Conservation (phyloP, 1,284 basidiomycete genomes). For the Thelephora terrestris region DNA sequence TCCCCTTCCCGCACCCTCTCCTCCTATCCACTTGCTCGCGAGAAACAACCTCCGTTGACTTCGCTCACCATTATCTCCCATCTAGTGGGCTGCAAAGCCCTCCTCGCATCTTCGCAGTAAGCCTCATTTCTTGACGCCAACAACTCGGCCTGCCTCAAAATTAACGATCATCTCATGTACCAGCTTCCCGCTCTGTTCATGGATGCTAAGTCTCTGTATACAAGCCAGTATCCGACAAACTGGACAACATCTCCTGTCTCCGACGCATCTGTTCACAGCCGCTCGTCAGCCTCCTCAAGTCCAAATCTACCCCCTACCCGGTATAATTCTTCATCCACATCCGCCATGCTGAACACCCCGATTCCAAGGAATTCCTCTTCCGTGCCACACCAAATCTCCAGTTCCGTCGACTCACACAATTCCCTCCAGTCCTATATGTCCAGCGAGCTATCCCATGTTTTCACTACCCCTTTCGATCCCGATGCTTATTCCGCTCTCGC, state of each 20-base stretch:
- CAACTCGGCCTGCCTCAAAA: background rate
- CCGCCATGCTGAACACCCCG: slow-evolving; percentile 9
- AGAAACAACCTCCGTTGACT: background rate
- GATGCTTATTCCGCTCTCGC: slow-evolving; percentile 47
- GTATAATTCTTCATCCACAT: slow-evolving; percentile 5
- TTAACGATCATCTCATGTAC: no score
- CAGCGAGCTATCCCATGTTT: slow-evolving; percentile 45
- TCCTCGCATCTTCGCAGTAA: slow-evolving; percentile 5
- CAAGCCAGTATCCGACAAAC: no score
- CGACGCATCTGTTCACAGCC: no score
- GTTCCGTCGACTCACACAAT: slow-evolving; percentile 17
- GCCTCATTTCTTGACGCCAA: slow-evolving; percentile 4
- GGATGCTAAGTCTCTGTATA: no score
- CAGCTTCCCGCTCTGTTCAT: no score
- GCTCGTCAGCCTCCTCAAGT: no score
- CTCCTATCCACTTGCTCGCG: background rate
- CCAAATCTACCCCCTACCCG: slow-evolving; percentile 15
- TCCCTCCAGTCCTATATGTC: slow-evolving; percentile 23
- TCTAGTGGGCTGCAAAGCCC: slow-evolving; percentile 12
- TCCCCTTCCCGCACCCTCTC: background rate
- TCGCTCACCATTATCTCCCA: background rate
- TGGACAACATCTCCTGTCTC: no score
- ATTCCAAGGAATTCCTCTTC: slow-evolving; percentile 9
- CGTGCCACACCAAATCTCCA: slow-evolving; percentile 13
- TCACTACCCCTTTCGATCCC: slow-evolving; percentile 48